A percentile compares a stretch with the other conserved stretches of the same genome.
phyloP scores from a whole-genome alignment of 1,284 basidiomycete species.

The Trichosporon sp. region DNA sequence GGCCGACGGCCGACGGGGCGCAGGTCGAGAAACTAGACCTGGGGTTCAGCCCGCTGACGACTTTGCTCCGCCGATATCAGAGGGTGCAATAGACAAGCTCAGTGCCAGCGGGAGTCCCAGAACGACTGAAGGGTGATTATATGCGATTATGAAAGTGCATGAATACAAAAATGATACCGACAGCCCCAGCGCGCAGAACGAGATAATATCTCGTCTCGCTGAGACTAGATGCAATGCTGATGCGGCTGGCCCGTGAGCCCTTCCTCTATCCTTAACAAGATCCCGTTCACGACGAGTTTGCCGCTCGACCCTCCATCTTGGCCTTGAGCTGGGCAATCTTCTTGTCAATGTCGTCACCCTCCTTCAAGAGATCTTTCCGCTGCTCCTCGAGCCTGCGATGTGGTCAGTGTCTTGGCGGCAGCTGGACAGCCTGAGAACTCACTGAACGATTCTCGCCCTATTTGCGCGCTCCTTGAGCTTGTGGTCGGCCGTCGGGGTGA shows the following conservation, averaged over 20 bases:
- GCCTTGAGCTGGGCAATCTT: slow-evolving; percentile 27
- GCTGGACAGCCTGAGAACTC: slow-evolving; percentile 7
- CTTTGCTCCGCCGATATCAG: background rate
- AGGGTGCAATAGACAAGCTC: no score
- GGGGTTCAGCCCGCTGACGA: background rate
- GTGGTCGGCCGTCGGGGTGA: slow-evolving; percentile 11
- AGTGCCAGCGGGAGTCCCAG: no score
- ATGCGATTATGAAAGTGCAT: background rate
- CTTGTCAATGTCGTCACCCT: slow-evolving; percentile 26
- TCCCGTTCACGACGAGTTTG: no score
- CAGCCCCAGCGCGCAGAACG: background rate
- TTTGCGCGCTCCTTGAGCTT: slow-evolving; percentile 27
- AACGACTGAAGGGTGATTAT: background rate
- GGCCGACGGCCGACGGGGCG: background rate
- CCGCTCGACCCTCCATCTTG: background rate
- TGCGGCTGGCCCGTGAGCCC: background rate
- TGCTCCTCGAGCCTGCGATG: slow-evolving; percentile 31
- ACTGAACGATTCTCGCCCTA: slow-evolving; percentile 34
- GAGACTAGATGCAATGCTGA: background rate
- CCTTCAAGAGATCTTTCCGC: slow-evolving; percentile 30
- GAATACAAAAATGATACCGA: background rate
- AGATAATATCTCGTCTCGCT: background rate
- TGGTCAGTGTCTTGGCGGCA: background rate
- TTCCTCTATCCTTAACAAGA: background rate
- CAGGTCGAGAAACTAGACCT: background rate